Conservation (phyloP, 2,329 filamentous ascomycete species). For the Aureobasidium mangrovei region DNA sequence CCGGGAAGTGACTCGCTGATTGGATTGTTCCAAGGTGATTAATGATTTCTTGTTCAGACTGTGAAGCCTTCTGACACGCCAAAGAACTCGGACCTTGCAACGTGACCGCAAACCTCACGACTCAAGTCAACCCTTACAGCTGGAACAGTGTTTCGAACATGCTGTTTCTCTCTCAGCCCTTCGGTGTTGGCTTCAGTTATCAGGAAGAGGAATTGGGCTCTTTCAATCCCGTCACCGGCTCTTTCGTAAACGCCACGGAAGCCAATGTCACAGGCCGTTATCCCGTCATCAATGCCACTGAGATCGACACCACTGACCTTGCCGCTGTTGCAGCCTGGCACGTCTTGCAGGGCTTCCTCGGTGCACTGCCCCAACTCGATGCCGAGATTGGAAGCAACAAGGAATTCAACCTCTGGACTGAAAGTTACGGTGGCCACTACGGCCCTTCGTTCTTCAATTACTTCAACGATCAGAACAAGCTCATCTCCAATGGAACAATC, state of each 20-base stretch:
- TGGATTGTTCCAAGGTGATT: conserved; percentile 42
- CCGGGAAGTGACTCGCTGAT: conserved; percentile 48
- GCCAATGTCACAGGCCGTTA: conserved; percentile 39
- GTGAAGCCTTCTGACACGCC: background rate
- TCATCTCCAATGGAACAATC: conserved; percentile 35
- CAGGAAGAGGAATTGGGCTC: conserved; percentile 30
- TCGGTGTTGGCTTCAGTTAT: conserved; percentile 51
- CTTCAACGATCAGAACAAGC: conserved; percentile 49
- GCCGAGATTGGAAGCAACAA: conserved; percentile 39
- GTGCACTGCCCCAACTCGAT: conserved; percentile 40
- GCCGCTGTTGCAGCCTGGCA: conserved; percentile 49
- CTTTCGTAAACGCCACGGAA: conserved; percentile 36
- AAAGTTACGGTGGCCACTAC: conserved; percentile 44
- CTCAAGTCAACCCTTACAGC: conserved; percentile 45
- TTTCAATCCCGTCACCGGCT: conserved; percentile 35
- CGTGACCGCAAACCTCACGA: conserved; percentile 28
- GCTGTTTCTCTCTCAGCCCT: conserved; percentile 53
- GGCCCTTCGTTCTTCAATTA: conserved; percentile 48
- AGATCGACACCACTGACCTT: conserved; percentile 47
- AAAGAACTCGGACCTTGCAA: conserved; percentile 40
- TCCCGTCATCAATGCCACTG: conserved; percentile 41
- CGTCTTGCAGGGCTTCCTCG: conserved; percentile 47
- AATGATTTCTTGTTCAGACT: background rate
- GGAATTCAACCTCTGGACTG: conserved; percentile 52
- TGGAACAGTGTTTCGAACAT: conserved; percentile 54